Conservation (phyloP, 2,329 filamentous ascomycete species). For the Dactylonectria macrodidyma region DNA sequence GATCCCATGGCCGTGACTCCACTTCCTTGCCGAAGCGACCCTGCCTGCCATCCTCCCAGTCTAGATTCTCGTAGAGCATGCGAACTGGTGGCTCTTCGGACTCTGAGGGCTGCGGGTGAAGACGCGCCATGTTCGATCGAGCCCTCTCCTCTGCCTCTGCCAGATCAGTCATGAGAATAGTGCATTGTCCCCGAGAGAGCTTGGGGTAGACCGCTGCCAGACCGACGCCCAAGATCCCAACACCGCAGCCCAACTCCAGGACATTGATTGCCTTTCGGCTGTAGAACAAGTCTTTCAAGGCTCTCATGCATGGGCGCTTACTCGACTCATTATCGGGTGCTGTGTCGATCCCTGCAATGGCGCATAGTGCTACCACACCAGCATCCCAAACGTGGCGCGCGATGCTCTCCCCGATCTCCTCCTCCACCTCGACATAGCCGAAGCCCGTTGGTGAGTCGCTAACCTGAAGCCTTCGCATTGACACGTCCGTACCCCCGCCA, state of each 20-base stretch:
- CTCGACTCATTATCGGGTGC: slow-evolving; percentile 47
- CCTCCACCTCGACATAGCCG: slow-evolving; percentile 61
- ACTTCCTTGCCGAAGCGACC: slow-evolving; percentile 61
- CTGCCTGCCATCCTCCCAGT: slow-evolving; percentile 68
- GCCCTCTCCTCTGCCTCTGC: slow-evolving; percentile 67
- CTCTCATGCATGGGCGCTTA: slow-evolving; percentile 47
- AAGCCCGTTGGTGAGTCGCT: slow-evolving; percentile 41
- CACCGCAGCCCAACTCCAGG: slow-evolving; percentile 70
- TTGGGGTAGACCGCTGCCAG: slow-evolving; percentile 56
- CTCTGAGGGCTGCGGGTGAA: slow-evolving; percentile 37
- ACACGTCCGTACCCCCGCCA: slow-evolving; percentile 42
- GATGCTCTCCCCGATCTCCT: slow-evolving; percentile 73
- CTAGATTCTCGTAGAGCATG: slow-evolving; percentile 68
- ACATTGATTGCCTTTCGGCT: slow-evolving; percentile 55
- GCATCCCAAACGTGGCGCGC: slow-evolving; percentile 73
- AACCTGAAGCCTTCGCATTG: slow-evolving; percentile 50
- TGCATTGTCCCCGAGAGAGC: slow-evolving; percentile 43
- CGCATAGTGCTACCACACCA: slow-evolving; percentile 62
- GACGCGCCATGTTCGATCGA: slow-evolving; percentile 61
- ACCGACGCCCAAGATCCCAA: slow-evolving; percentile 69
- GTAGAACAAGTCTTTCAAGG: slow-evolving; percentile 51
- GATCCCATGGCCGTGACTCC: slow-evolving; percentile 62
- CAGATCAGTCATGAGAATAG: slow-evolving; percentile 70
- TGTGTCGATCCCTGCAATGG: slow-evolving; percentile 49
- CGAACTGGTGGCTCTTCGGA: slow-evolving; percentile 38